These are phyloP conservation scores for Rossbeevera mucosa DNA, from an alignment of 768 basidiomycete species.

Conservation along the genomic window DNA sequence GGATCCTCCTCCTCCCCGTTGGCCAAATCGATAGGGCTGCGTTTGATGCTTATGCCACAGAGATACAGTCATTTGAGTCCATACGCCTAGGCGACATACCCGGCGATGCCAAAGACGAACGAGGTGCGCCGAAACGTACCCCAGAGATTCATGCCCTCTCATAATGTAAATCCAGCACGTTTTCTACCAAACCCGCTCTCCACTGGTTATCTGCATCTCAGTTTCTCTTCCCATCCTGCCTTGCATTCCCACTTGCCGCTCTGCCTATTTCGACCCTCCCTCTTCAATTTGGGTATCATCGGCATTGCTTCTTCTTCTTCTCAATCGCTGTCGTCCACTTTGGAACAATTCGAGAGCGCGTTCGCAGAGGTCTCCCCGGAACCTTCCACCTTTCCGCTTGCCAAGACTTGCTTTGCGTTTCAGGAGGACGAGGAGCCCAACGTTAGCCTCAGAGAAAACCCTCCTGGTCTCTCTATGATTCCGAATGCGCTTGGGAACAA, in stretches of 20 bases:
- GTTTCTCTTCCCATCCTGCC: conserved; percentile 71
- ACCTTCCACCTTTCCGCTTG: conserved; percentile 68
- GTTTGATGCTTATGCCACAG: conserved; percentile 69
- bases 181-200: conserved; percentile 78
- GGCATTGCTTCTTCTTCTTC: conserved; percentile 69
- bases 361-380: conserved; percentile 64
- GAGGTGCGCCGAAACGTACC: conserved; percentile 44
- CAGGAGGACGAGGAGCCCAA: conserved; percentile 57
- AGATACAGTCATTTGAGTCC: conserved; percentile 68
- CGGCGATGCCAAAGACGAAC: conserved; percentile 69
- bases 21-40: conserved; percentile 63
- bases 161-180: conserved; percentile 47
- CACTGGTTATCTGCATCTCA: conserved; percentile 77
- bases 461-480: conserved; percentile 69
- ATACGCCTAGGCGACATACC: conserved; percentile 83
- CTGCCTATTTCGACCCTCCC: conserved; percentile 70
- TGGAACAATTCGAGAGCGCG: conserved; percentile 61
- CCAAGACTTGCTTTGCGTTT: conserved; percentile 81
- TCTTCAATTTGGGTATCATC: conserved; percentile 83
- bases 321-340: conserved; percentile 48
- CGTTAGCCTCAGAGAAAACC: conserved; percentile 50
- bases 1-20: conserved; percentile 81
- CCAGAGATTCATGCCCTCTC: neutral
- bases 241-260: conserved; percentile 64
- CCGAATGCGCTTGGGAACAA: conserved; percentile 86